phyloP scores from a whole-genome alignment of 345 rosid genomes.

The Isatis tinctoria region DNA sequence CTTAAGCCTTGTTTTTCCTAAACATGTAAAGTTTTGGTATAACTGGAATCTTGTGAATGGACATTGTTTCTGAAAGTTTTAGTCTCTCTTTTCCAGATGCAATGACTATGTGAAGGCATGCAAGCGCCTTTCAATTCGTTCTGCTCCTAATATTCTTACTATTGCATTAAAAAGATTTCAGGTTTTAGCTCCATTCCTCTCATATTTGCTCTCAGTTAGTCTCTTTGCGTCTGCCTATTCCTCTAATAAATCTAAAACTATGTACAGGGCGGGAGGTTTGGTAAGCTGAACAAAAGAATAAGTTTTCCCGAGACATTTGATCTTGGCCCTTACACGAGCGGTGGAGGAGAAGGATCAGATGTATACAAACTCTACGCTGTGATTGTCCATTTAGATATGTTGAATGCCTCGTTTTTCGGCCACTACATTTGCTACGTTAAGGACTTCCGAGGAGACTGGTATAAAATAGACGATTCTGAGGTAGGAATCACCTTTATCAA shows the following conservation, averaged over 20 bases:
- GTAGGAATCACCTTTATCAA: conserved; percentile 32
- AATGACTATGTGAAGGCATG: conserved; percentile 96
- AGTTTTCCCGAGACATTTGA: conserved; percentile 78
- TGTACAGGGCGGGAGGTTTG: conserved; percentile 90
- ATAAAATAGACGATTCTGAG: conserved; percentile 81
- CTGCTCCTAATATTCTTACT: conserved; percentile 90
- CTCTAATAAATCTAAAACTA: conserved; percentile 12
- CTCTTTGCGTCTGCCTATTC: not conserved
- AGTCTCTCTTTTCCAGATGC: conserved; percentile 41
- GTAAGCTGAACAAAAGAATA: conserved; percentile 95
- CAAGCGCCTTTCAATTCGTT: conserved; percentile 74
- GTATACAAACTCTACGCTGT: conserved; percentile 86
- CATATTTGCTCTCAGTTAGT: not conserved
- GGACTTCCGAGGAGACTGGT: conserved; percentile 86
- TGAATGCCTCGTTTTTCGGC: conserved; percentile 94
- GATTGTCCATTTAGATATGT: conserved; percentile 92
- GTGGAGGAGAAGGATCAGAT: conserved; percentile 62
- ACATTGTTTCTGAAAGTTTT: not conserved
- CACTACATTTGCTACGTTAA: conserved; percentile 89
- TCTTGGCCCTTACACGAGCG: conserved; percentile 85
- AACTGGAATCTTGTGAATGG: conserved; percentile 1
- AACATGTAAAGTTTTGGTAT: no score
- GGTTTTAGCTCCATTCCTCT: conserved; percentile 37
- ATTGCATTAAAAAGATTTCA: conserved; percentile 91
- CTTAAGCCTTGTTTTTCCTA: conserved; percentile 9